Evolutionary conservation across 1,284 basidiomycete genomes (phyloP).

Genomic region (Farysia itapuensis): DNA sequence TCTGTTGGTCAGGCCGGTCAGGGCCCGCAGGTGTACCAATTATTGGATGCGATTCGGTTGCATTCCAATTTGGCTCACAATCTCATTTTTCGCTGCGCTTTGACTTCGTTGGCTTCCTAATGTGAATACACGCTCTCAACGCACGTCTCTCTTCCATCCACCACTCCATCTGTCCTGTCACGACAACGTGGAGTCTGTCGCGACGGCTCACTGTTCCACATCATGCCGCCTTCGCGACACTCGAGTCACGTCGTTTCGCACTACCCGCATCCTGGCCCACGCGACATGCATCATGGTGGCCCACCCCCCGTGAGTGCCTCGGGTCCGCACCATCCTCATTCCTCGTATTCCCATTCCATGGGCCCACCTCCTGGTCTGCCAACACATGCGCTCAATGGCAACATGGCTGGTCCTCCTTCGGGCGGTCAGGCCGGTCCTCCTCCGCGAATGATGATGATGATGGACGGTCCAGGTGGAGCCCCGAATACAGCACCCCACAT

Average conservation of each 20-base stretch:
- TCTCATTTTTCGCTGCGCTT: too few relatives aligned
- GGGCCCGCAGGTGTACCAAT: too few relatives aligned
- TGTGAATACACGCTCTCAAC: too few relatives aligned
- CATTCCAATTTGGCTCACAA: too few relatives aligned
- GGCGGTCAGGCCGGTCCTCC: slow-evolving; percentile 14
- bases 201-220: too few relatives aligned
- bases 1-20: too few relatives aligned
- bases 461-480: slow-evolving; percentile 16
- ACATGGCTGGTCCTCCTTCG: slow-evolving; percentile 18
- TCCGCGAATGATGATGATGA: slow-evolving; percentile 32
- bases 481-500: slow-evolving; percentile 30
- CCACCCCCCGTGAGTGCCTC: slow-evolving; percentile 19
- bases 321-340: slow-evolving; percentile 31
- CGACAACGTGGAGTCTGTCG: too few relatives aligned
- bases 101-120: too few relatives aligned
- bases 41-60: too few relatives aligned
- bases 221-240: slow-evolving; percentile 35
- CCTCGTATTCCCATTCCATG: slow-evolving; percentile 34
- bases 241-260: slow-evolving; percentile 28
- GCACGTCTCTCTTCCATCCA: too few relatives aligned
- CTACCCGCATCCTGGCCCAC: slow-evolving; percentile 22
- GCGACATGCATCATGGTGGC: slow-evolving; percentile 24
- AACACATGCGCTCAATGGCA: slow-evolving; percentile 33
- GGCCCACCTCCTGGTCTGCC: slow-evolving; percentile 31
- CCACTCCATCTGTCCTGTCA: too few relatives aligned